These are phyloP conservation scores for Iberis pinnata DNA, from an alignment of 345 rosid genomes.

Conservation along the genomic window DNA sequence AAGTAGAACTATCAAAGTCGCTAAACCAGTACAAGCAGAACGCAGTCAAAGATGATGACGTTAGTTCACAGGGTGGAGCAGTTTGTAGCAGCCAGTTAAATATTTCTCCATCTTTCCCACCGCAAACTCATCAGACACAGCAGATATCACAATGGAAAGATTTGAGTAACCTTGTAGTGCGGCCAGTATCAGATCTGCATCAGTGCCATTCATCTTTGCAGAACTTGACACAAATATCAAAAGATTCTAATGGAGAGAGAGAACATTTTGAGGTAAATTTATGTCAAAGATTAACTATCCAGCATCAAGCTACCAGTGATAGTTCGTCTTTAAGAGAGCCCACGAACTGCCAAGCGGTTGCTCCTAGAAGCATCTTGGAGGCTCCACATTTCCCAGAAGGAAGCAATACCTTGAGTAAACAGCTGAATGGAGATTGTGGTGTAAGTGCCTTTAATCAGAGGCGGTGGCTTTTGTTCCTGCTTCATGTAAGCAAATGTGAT, in stretches of 20 bases:
- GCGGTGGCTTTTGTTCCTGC: conserved; percentile 81
- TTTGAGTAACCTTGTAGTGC: conserved; percentile 40
- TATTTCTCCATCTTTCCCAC: conserved; percentile 34
- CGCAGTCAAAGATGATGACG: conserved; percentile 38
- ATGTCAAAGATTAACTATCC: conserved; percentile 47
- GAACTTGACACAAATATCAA: conserved; percentile 38
- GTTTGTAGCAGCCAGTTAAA: conserved; percentile 40
- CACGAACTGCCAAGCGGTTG: conserved; percentile 33
- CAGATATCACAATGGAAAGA: conserved; percentile 52
- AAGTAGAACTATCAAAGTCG: conserved; percentile 41
- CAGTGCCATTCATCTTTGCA: conserved; percentile 58
- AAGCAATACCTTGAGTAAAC: conserved; percentile 24
- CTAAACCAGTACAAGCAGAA: conserved; percentile 62
- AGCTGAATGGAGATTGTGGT: conserved; percentile 42
- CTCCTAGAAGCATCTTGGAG: conserved; percentile 38
- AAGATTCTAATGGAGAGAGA: conserved; percentile 42
- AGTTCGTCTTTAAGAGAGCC: conserved; percentile 50
- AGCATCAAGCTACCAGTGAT: conserved; percentile 59
- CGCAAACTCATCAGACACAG: conserved; percentile 54
- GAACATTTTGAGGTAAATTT: conserved; percentile 51
- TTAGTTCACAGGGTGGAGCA: conserved; percentile 36
- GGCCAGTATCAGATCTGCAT: conserved; percentile 43
- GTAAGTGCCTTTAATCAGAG: conserved; percentile 55
- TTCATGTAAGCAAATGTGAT: conserved; percentile 74
- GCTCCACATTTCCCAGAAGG: conserved; percentile 26